Evolutionary conservation across 2,329 filamentous ascomycete genomes (phyloP), one percentile per base, ranked within the genome.

Genomic region (Xylariaceae sp.): DNA sequence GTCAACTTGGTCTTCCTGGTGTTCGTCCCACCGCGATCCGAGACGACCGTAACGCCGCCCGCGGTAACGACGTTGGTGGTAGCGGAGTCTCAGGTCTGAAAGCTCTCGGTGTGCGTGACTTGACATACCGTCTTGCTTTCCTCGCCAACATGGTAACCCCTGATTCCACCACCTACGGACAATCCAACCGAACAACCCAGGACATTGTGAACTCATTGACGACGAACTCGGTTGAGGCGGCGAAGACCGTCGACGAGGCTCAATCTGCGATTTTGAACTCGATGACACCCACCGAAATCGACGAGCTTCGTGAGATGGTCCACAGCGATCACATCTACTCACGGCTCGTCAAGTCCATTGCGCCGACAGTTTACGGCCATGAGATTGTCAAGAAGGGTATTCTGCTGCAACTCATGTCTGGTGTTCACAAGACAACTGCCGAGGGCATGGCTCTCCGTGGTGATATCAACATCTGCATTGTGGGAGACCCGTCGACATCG

Each of bases 391-490:
- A 99, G 78, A 99, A 99, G 75, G 94, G 94, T 35, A 80, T 99
- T 23, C 82, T 99, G 6, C 81, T 99, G 48, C 94, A 99, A 74
- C 81, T 99, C 51, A 91, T 99, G 83, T 90, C 92, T n/a, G 94
- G 94, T 78, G 90, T 99, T 1, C 86, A 87, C 75, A 99, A 99
- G 74, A 84, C 84, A 18, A 99, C 94, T 0, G 83, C 91, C 0
- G 94, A 99, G 76, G 93, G 91, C 63, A 96, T 99, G 91, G 86
- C 92, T 64, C 82, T 99, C 49, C 87, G 94, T 82, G 94, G 94
- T 67, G 94, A 99, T 72, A 92, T 99, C 79, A 99, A 99, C 77
- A 96, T 99, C 63, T 99, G 94, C 75, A 90, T 99, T 67, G 94
- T 99, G 60, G 94, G 94, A 61, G 94, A 99, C 72, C 94, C 94